phyloP scores from a whole-genome alignment of 2,329 filamentous ascomycete species.

The Nannizzia gypsea region DNA sequence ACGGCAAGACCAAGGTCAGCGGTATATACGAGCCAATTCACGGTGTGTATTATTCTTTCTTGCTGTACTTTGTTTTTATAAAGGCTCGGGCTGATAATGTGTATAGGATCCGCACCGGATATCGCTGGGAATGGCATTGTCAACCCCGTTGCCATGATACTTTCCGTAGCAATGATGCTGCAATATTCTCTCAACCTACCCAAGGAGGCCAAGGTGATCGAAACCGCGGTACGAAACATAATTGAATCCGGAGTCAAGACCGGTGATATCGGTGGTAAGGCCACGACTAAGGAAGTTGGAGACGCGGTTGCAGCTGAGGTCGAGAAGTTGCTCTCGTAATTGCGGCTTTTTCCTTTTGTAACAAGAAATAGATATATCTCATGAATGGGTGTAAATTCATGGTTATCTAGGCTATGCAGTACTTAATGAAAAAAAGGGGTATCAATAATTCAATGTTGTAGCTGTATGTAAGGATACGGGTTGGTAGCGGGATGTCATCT shows the following conservation, averaged over 20 bases:
- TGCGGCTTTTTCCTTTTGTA: not conserved
- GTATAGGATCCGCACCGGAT: slow-evolving; percentile 66
- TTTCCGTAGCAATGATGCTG: slow-evolving; percentile 91
- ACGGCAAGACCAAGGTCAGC: slow-evolving; percentile 59
- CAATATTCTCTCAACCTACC: slow-evolving; percentile 79
- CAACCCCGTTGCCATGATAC: slow-evolving; percentile 81
- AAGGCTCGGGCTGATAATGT: too few species aligned
- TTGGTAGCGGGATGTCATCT: slow-evolving; percentile 18
- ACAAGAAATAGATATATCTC: not conserved
- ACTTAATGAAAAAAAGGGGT: not conserved
- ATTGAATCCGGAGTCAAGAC: slow-evolving; percentile 71
- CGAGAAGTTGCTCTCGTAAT: slow-evolving; percentile 46
- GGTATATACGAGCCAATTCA: slow-evolving; percentile 98
- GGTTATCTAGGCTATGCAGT: not conserved
- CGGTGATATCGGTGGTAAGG: slow-evolving; percentile 69
- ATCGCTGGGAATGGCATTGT: slow-evolving; percentile 87
- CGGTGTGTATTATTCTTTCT: slow-evolving; percentile 42
- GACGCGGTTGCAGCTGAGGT: slow-evolving; percentile 70
- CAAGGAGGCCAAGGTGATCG: slow-evolving; percentile 63
- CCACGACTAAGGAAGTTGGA: slow-evolving; percentile 65
- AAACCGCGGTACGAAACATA: slow-evolving; percentile 66
- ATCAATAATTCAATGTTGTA: not conserved
- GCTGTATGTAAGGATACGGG: too few species aligned
- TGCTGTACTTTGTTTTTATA: not conserved
- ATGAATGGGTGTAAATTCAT: not conserved